Evolutionary conservation across 2,329 filamentous ascomycete species (phyloP).

Genomic region (Lasiodiplodia theobromae): DNA sequence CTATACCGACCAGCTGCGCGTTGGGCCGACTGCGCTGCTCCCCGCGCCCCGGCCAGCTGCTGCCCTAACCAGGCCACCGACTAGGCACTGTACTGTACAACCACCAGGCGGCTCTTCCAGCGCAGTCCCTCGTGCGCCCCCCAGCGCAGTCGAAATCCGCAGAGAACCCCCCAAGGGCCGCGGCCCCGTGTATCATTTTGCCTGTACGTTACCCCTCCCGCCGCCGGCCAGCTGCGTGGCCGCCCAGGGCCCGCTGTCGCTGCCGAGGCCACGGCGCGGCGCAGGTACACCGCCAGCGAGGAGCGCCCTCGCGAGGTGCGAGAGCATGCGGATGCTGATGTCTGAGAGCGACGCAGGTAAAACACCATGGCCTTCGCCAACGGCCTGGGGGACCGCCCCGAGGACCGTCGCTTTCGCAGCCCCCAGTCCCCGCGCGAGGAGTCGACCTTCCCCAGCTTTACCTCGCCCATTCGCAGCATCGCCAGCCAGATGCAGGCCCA

Average conservation of each 20-base stretch:
- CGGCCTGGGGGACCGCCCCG: constrained; percentile 71
- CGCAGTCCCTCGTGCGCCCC: constrained; percentile 22
- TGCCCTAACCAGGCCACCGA: constrained; percentile 23
- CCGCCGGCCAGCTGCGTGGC: not conserved
- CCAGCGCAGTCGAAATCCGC: constrained; percentile 14
- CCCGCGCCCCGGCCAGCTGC: constrained; percentile 24
- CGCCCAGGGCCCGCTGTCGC: constrained; percentile 4
- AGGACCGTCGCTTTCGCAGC: constrained; percentile 79
- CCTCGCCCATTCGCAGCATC: constrained; percentile 72
- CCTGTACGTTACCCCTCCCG: constrained; percentile 18
- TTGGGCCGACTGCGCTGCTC: constrained; percentile 20
- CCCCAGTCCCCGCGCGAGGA: constrained; percentile 82
- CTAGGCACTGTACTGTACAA: constrained; percentile 30
- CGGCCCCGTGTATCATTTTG: constrained; percentile 25
- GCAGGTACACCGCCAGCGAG: constrained; percentile 16
- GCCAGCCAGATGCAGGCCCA: constrained; percentile 66
- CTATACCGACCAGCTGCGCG: not conserved
- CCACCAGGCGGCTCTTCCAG: constrained; percentile 26
- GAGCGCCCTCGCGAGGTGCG: constrained; percentile 4
- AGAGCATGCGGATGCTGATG: constrained; percentile 21
- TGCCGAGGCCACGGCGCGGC: constrained; percentile 9
- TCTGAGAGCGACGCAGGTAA: constrained; percentile 22
- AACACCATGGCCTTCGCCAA: constrained; percentile 68
- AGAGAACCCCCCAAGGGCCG: constrained; percentile 12
- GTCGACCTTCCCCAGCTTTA: constrained; percentile 72